Evolutionary conservation across 23 red algal genomes (phyloP).

Genomic region (Cyanidioschyzon merolae): DNA sequence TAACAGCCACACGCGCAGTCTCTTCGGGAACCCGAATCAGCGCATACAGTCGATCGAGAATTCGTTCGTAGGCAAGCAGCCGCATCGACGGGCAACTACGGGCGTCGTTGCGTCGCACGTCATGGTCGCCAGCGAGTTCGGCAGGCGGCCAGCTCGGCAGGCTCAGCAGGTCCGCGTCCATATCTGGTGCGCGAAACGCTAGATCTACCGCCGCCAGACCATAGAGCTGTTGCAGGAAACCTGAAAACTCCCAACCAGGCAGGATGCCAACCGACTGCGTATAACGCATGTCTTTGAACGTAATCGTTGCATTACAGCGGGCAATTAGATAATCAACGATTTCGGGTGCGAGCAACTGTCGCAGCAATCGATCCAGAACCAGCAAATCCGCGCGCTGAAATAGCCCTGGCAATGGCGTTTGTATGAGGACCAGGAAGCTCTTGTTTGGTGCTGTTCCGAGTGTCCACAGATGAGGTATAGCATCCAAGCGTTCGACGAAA

Average conservation of each 20-base stretch:
- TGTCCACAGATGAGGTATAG: not conserved
- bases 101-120: slow-evolving; percentile 43
- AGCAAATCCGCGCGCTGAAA: slow-evolving; percentile 63
- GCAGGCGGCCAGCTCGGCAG: too few relatives aligned
- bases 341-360: slow-evolving; percentile 82
- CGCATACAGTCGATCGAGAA: slow-evolving; percentile 83
- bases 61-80: slow-evolving; percentile 66
- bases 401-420: slow-evolving; percentile 65
- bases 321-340: slow-evolving; percentile 93
- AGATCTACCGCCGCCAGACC: slow-evolving; percentile 27
- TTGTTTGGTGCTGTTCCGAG: not conserved
- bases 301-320: slow-evolving; percentile 81
- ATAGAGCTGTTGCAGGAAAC: slow-evolving; percentile 82
- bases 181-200: not conserved
- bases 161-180: too few relatives aligned
- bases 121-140: too few relatives aligned
- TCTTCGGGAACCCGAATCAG: slow-evolving; percentile 60
- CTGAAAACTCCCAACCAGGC: slow-evolving; percentile 81
- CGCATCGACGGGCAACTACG: slow-evolving; percentile 45
- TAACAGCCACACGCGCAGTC: not conserved
- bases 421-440: not conserved
- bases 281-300: slow-evolving; percentile 97
- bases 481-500: not conserved
- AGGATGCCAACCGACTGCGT: slow-evolving; percentile 80
- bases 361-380: slow-evolving; percentile 79